Base-by-base conservation (phyloP, 2,329 filamentous ascomycete genomes). In the Phyllosticta citriasiana region DNA sequence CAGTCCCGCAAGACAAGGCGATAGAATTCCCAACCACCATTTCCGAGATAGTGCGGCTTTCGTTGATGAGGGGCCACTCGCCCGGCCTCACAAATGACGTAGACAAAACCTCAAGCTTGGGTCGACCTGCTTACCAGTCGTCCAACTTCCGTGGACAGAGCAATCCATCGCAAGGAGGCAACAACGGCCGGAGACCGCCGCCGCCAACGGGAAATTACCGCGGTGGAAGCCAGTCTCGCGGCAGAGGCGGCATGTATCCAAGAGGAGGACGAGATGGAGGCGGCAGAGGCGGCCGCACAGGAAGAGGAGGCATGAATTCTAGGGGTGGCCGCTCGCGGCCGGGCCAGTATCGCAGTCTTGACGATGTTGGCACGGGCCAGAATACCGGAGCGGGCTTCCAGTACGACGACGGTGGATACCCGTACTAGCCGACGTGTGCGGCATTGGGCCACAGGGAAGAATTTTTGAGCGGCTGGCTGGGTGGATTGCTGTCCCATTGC, bases 11-110 rank as follows among this genome's bases (percentile, higher is more conserved):
- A 4, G 86, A 91, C 7, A 84, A 88, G 68, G 81, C 85, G 0
- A 85, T 92, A 69, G 81, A 85, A 5, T 91, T 97, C 68, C 89
- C 95, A 64, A 91, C 88, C 0, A 85, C 84, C 0, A 89, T 97
- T 1, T 88, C 88, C 19, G 92, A 97, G 75, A 96, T 95, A 76
- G 84, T 90, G 16, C 80, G 94, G 65, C 76, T 97, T 19, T 47
- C 40, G 7, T 47, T 47, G 14, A 47, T n/a, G 16, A 47, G 40
- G n/a, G 57, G 83, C 88, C 1, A 86, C 97, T 40, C 35, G 55
- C 71, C 19, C 63, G 68, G n/a, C 14, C 30, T 62, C 70, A 50
- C 40, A 67, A 67, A 61, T 66, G 22, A 40, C 35, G 40, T 16
- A 47, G 40, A 47, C 40, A 47, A 47, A 16, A 47, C 1, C 40